Evolutionary conservation across 164 flowering plant genomes (phyloP), one percentile per base, ranked within the genome.

Genomic region (Aristolochia fimbriata): DNA sequence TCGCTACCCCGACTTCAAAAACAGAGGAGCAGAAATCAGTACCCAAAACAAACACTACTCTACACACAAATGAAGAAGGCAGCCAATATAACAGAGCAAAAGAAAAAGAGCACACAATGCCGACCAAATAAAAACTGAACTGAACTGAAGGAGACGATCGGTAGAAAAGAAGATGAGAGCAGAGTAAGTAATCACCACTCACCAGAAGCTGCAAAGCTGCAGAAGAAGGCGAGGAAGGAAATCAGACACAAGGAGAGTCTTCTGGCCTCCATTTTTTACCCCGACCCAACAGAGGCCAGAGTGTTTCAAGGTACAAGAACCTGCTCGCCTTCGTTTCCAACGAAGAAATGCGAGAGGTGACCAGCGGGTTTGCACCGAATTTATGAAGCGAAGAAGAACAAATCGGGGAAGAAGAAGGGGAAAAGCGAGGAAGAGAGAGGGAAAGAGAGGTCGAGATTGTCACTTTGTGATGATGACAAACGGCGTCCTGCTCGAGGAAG

Each of bases 1-100:
- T 67, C 1, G 77, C 81, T 6, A 14, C 27, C 24, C 47, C 61
- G 2, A 47, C 61, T 55, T 50, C 22, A 50, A 50, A 22, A 3
- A n/a, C 21, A 50, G 53, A 27, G 30, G 30, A 27, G n/a, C n/a
- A n/a, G n/a, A 49, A 49, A 3, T 47, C 16, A 15, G 51, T 47
- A 47, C 19, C 16, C 3, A 14, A 15, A 22, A n/a, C 55, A 11
- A 48, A 15, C 4, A 4, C 2, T 2, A 48, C 6, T 13, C 6
- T 52, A n/a, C 15, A 19, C 19, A n/a, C n/a, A n/a, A n/a, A n/a
- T n/a, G n/a, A n/a, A n/a, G n/a, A n/a, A n/a, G 2, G 21, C 16
- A 12, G 16, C 2, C 55, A 3, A 52, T 19, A n/a, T 19, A 6
- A 16, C 16, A 14, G 12, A 53, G 3, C 9, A 20, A 4, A 9